Percentiles rank a stretch among this genome's conserved stretches.
These are phyloP conservation scores for Stephanodiscus triporus DNA, from an alignment of 108 stramenopile genomes.

Conservation along the genomic window DNA sequence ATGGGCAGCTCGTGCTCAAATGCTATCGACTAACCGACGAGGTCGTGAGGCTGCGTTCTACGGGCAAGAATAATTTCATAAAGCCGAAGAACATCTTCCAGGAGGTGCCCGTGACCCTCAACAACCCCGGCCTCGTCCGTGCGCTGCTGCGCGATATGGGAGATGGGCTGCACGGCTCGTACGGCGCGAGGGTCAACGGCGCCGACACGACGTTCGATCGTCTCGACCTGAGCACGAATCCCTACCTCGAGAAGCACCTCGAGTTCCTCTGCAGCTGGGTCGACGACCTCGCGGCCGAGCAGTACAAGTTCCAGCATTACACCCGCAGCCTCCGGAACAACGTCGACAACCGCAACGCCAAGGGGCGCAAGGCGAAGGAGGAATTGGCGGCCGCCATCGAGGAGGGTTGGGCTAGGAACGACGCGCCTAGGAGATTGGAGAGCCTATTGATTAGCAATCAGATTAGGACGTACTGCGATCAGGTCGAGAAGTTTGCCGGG, in stretches of 20 bases:
- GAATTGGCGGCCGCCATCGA: slow-evolving; percentile 34
- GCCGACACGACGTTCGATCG: slow-evolving; percentile 79
- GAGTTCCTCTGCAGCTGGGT: slow-evolving; percentile 95
- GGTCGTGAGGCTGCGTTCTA: slow-evolving; percentile 72
- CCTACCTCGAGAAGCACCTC: slow-evolving; percentile 95
- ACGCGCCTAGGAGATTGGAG: slow-evolving; percentile 88
- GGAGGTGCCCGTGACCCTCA: slow-evolving; percentile 90
- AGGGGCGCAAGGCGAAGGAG: slow-evolving; percentile 58
- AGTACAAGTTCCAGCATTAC: slow-evolving; percentile 88
- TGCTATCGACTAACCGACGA: slow-evolving; percentile 93
- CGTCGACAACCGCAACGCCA: slow-evolving; percentile 46
- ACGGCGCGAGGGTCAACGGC: slow-evolving; percentile 31
- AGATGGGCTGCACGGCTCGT: slow-evolving; percentile 56
- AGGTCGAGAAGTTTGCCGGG: slow-evolving; percentile 90
- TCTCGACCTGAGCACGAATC: slow-evolving; percentile 91
- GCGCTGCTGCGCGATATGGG: slow-evolving; percentile 85
- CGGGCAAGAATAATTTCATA: slow-evolving; percentile 71
- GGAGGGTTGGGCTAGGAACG: slow-evolving; percentile 61
- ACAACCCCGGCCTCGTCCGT: slow-evolving; percentile 85
- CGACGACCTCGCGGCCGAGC: slow-evolving; percentile 92
- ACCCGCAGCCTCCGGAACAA: slow-evolving; percentile 59
- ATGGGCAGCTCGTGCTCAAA: slow-evolving; percentile 91
- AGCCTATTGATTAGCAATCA: slow-evolving; percentile 91
- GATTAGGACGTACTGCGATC: slow-evolving; percentile 91
- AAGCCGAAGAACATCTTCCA: slow-evolving; percentile 89